Evolutionary conservation across 2,329 filamentous ascomycete genomes (phyloP).

Genomic region (Fonsecaea pedrosoi): DNA sequence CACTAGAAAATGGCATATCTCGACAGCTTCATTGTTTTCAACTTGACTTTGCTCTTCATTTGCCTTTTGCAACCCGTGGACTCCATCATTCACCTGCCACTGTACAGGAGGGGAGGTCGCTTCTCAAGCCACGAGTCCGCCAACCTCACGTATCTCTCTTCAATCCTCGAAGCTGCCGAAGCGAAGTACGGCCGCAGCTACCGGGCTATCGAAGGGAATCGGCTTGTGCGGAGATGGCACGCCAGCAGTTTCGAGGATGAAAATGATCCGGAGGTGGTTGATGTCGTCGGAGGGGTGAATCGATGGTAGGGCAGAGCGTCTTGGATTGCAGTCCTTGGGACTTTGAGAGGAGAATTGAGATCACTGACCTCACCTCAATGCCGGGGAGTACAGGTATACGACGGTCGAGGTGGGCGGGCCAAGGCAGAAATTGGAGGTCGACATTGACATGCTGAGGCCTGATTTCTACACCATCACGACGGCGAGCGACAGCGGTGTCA

Average conservation of each 20-base stretch:
- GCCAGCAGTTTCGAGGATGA: conserved; percentile 31
- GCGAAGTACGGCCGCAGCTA: conserved; percentile 41
- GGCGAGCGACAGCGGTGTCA: conserved; percentile 41
- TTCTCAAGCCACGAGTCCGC: conserved; percentile 30
- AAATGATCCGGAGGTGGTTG: conserved; percentile 32
- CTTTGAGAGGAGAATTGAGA: background rate
- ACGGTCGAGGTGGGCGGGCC: conserved; percentile 40
- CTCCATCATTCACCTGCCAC: conserved; percentile 31
- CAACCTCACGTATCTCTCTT: conserved; percentile 40
- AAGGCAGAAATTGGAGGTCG: conserved; percentile 41
- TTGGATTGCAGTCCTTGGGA: background rate
- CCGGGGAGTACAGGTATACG: conserved; percentile 38
- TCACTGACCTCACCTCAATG: background rate
- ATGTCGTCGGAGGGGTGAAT: conserved; percentile 25
- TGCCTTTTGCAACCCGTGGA: background rate
- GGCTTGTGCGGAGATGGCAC: conserved; percentile 42
- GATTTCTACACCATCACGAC: conserved; percentile 45
- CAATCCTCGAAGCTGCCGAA: conserved; percentile 38
- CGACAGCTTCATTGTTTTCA: background rate
- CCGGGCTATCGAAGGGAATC: conserved; percentile 42
- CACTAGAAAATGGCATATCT: conserved; percentile 8
- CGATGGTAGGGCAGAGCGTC: conserved; percentile 15
- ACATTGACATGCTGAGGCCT: conserved; percentile 44
- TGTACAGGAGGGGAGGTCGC: conserved; percentile 34
- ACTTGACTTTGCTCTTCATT: conserved; percentile 10